These are phyloP conservation scores for Pleurotus citrinopileatus DNA, from an alignment of 768 basidiomycete species.

Conservation along the genomic window DNA sequence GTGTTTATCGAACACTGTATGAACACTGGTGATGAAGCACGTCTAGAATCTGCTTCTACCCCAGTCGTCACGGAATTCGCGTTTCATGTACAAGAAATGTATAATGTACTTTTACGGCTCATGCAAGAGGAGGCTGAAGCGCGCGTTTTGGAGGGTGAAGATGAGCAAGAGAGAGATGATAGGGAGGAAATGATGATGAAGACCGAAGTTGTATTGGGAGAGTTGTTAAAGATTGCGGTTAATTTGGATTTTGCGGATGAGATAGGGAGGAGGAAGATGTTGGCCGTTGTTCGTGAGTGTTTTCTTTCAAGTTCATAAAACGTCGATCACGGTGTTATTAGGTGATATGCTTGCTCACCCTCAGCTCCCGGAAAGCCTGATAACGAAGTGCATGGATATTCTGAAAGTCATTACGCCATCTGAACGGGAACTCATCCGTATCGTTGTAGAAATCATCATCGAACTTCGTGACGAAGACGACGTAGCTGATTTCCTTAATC, in stretches of 20 bases:
- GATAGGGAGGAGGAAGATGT: conserved; percentile 89
- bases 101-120: conserved; percentile 53
- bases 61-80: conserved; percentile 94
- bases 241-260: conserved; percentile 93
- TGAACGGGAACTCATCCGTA: conserved; percentile 82
- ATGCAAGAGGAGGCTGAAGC: conserved; percentile 39
- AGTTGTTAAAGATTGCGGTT: conserved; percentile 77
- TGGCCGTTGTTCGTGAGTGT: conserved; percentile 80
- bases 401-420: conserved; percentile 77
- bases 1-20: conserved; percentile 84
- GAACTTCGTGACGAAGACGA: conserved; percentile 56
- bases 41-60: conserved; percentile 64
- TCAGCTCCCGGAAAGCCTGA: conserved; percentile 71
- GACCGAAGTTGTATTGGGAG: conserved; percentile 71
- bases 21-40: conserved; percentile 53
- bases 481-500: conserved; percentile 26
- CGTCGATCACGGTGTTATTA: conserved; percentile 21
- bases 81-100: conserved; percentile 75
- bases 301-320: neutral
- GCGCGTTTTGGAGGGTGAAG: conserved; percentile 30
- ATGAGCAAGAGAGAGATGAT: conserved; percentile 43
- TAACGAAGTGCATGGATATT: conserved; percentile 83
- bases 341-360: conserved; percentile 90
- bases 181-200: conserved; percentile 60
- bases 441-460: conserved; percentile 86